Conservation (phyloP, 176 grass and related monocot genomes). For the Echinochloa phyllopogon region DNA sequence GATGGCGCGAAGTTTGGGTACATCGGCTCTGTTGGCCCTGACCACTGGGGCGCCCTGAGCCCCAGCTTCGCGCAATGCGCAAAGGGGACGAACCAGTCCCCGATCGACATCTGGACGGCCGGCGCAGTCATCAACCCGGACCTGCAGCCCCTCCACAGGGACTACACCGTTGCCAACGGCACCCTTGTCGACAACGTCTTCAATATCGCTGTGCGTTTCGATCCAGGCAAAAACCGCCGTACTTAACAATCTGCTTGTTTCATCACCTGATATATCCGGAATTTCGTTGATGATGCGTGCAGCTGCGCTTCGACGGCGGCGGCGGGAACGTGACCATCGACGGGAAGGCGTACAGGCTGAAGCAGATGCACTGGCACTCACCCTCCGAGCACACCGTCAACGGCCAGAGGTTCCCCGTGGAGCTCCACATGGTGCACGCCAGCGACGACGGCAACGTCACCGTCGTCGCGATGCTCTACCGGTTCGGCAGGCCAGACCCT, state of each 20-base stretch:
- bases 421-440: constrained; percentile 89
- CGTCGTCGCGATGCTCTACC: constrained; percentile 69
- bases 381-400: constrained; percentile 87
- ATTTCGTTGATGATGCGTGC: neutral
- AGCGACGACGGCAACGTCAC: constrained; percentile 65
- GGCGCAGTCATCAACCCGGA: constrained; percentile 35
- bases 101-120: constrained; percentile 64
- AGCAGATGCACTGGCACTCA: constrained; percentile 81
- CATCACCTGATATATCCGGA: neutral
- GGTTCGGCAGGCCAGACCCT: constrained; percentile 62
- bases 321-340: constrained; percentile 47
- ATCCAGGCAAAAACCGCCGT: neutral
- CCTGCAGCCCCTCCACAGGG: constrained; percentile 53
- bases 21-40: constrained; percentile 51
- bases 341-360: constrained; percentile 62
- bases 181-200: constrained; percentile 73
- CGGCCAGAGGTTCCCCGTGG: constrained; percentile 63
- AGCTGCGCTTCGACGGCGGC: constrained; percentile 51
- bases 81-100: constrained; percentile 67
- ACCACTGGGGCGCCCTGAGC: constrained; percentile 62
- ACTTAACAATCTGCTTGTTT: neutral
- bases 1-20: constrained; percentile 60
- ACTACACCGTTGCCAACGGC: constrained; percentile 67
- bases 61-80: constrained; percentile 62
- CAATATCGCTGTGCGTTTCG: constrained; percentile 63